Percentiles rank a stretch among this genome's conserved stretches.
phyloP scores from a whole-genome alignment of 2,329 filamentous ascomycete genomes.

The Xylariaceae sp. region DNA sequence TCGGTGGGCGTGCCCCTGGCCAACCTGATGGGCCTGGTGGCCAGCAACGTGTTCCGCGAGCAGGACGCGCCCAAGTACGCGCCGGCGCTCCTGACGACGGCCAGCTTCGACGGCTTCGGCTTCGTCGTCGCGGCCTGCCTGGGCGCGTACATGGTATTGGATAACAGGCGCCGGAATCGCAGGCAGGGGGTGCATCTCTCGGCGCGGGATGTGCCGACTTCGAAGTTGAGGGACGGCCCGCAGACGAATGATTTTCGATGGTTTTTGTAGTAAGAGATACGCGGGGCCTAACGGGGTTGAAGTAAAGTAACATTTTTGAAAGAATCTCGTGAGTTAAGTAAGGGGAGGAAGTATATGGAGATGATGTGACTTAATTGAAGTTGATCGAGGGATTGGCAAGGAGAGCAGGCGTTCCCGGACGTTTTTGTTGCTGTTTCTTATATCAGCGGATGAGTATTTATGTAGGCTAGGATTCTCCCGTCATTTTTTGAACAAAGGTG shows the following conservation, averaged over 20 bases:
- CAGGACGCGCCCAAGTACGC: conserved; percentile 61
- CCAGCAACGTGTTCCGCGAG: conserved; percentile 60
- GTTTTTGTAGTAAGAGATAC: conserved; percentile 38
- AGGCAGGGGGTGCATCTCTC: conserved; percentile 49
- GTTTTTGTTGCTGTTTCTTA: no score
- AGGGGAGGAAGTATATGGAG: neutral
- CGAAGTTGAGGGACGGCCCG: conserved; percentile 50
- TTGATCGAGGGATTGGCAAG: no score
- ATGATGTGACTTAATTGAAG: no score
- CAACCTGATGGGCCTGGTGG: conserved; percentile 70
- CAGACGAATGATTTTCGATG: conserved; percentile 50
- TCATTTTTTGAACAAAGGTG: no score
- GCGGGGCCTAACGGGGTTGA: neutral
- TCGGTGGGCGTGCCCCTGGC: conserved; percentile 68
- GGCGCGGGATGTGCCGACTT: conserved; percentile 53
- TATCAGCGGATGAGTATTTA: no score
- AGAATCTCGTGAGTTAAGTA: neutral
- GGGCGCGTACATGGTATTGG: conserved; percentile 58
- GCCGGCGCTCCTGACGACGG: conserved; percentile 60
- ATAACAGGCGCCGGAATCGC: conserved; percentile 57
- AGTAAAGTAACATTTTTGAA: neutral
- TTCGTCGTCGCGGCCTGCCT: conserved; percentile 49
- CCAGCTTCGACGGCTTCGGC: conserved; percentile 57
- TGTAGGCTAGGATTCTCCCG: no score
- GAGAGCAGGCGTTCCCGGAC: no score